Conservation (phyloP, 1,284 basidiomycete species). For the Ustilago sp. region DNA sequence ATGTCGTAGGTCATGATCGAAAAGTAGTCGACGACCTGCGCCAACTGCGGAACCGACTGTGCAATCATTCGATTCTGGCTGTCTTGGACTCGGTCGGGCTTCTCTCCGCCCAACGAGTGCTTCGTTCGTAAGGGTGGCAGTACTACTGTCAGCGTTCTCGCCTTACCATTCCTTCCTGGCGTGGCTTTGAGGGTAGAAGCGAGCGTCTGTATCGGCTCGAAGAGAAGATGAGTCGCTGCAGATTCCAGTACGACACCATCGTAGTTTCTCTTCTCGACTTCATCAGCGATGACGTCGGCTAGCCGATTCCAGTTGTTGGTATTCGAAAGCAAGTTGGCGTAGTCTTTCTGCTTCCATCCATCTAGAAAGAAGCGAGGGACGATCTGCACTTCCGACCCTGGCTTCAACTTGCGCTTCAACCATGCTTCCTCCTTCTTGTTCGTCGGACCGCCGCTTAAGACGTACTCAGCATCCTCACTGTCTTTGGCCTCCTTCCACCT, state of each 20-base stretch:
- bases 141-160: slow-evolving; percentile 31
- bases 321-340: slow-evolving; percentile 33
- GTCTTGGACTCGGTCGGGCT: slow-evolving; percentile 15
- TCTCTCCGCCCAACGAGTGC: slow-evolving; percentile 14
- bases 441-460: slow-evolving; percentile 41
- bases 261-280: slow-evolving; percentile 18
- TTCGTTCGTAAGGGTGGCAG: slow-evolving; percentile 41
- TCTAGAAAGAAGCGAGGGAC: slow-evolving; percentile 53
- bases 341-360: slow-evolving; percentile 43
- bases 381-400: slow-evolving; percentile 13
- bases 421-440: slow-evolving; percentile 23
- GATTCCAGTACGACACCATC: slow-evolving; percentile 48
- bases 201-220: slow-evolving; percentile 31
- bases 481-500: neutral
- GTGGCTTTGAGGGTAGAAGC: slow-evolving; percentile 11
- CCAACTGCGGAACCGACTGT: slow-evolving; percentile 40
- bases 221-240: slow-evolving; percentile 45
- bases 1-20: slow-evolving; percentile 60
- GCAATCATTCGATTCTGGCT: slow-evolving; percentile 45
- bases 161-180: neutral
- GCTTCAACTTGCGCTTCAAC: slow-evolving; percentile 11
- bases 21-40: slow-evolving; percentile 41
- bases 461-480: slow-evolving; percentile 24
- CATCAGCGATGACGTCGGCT: slow-evolving; percentile 22
- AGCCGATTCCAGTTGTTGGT: slow-evolving; percentile 24